These are phyloP conservation scores for Beauveria bassiana DNA, from an alignment of 2,329 filamentous ascomycete genomes.

Conservation along the genomic window DNA sequence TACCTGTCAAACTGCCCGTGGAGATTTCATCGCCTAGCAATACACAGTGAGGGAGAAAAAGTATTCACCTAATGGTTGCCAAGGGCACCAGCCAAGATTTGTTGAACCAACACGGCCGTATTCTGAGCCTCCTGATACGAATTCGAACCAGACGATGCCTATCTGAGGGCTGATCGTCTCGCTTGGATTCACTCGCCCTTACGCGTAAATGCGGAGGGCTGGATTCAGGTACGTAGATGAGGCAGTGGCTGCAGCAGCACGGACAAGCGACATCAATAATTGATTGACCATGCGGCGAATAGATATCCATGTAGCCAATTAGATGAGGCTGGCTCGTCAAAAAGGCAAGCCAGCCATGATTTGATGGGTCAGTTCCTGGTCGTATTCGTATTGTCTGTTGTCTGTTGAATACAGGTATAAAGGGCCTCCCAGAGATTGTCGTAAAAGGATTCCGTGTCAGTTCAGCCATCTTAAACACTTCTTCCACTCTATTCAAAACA, in stretches of 20 bases:
- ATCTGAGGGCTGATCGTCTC: not conserved
- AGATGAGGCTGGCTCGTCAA: not conserved
- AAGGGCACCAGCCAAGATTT: not conserved
- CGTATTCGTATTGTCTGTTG: slow-evolving; percentile 12
- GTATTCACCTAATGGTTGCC: not conserved
- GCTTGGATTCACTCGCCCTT: not conserved
- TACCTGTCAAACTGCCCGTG: too few species aligned
- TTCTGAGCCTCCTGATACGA: not conserved
- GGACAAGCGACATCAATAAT: not conserved
- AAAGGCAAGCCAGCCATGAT: not conserved
- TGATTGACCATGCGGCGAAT: not conserved
- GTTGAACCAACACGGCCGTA: not conserved
- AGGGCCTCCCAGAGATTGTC: not conserved
- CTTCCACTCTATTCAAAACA: not conserved
- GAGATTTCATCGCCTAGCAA: not conserved
- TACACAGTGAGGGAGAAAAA: too few species aligned
- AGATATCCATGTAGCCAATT: not conserved
- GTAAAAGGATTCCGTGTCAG: not conserved
- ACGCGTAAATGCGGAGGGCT: not conserved
- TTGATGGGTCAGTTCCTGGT: not conserved
- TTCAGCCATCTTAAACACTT: not conserved
- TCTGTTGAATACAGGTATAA: not conserved
- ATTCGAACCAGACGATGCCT: not conserved
- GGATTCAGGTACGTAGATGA: too few species aligned
- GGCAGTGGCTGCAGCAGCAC: not conserved